Percentiles rank a stretch among this genome's conserved stretches.
Evolutionary conservation across 1,284 basidiomycete species (phyloP).

Genomic region (Cryptococcus floricola): DNA sequence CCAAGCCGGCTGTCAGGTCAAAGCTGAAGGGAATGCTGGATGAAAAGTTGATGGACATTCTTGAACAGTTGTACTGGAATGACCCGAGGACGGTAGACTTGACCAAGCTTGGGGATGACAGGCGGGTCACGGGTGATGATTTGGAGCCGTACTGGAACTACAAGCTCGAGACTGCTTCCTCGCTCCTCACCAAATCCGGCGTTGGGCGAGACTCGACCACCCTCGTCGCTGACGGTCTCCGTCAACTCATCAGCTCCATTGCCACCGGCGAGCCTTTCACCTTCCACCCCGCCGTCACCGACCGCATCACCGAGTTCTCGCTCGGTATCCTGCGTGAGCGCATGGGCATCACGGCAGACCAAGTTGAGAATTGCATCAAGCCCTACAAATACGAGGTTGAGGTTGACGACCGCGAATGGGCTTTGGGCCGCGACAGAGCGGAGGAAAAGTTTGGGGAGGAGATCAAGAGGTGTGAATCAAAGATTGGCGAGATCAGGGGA

Average conservation of each 20-base stretch:
- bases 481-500: conserved; percentile 77
- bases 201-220: conserved; percentile 92
- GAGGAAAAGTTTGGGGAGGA: conserved; percentile 80
- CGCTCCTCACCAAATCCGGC: conserved; percentile 90
- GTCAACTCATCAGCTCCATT: conserved; percentile 82
- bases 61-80: conserved; percentile 96
- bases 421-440: conserved; percentile 69
- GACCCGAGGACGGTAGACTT: conserved; percentile 81
- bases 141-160: conserved; percentile 92
- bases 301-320: conserved; percentile 84
- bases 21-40: conserved; percentile 88
- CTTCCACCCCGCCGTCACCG: conserved; percentile 79
- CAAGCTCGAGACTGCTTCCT: conserved; percentile 89
- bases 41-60: conserved; percentile 92
- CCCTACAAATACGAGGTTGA: conserved; percentile 95
- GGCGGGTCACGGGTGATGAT: conserved; percentile 61
- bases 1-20: conserved; percentile 79
- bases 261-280: conserved; percentile 85
- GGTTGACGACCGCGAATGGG: conserved; percentile 83
- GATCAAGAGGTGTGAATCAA: conserved; percentile 75
- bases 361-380: conserved; percentile 99
- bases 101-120: conserved; percentile 64
- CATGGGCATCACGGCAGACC: conserved; percentile 87
- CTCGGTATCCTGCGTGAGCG: conserved; percentile 89
- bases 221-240: conserved; percentile 90